Conservation (phyloP, 805 yeast genomes). For the Lipomyces japonicus region DNA sequence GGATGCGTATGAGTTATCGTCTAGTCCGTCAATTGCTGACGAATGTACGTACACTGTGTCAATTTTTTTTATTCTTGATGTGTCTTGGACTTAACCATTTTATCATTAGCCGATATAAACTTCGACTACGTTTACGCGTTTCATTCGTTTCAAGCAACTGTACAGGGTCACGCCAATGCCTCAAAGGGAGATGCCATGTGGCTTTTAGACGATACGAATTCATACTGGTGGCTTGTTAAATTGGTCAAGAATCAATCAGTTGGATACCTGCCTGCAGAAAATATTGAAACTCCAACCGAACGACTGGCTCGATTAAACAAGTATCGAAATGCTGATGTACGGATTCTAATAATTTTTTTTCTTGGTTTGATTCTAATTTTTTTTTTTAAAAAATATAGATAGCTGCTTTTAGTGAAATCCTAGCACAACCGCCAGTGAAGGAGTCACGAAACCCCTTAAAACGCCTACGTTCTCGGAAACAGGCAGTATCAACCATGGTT, state of each 20-base stretch:
- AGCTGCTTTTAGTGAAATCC: background rate
- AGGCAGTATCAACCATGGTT: background rate
- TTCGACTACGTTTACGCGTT: conserved; percentile 82
- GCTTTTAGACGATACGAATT: conserved; percentile 80
- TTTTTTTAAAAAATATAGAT: no score
- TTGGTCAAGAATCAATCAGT: conserved; percentile 57
- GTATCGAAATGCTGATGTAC: conserved; percentile 75
- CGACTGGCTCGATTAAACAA: conserved; percentile 87
- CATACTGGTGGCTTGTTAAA: conserved; percentile 94
- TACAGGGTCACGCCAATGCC: conserved; percentile 83
- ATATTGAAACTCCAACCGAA: conserved; percentile 86
- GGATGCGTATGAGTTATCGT: conserved; percentile 48
- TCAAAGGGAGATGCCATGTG: conserved; percentile 76
- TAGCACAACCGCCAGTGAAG: conserved; percentile 1
- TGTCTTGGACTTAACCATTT: background rate
- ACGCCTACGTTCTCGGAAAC: conserved; percentile 9
- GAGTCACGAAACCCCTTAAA: conserved; percentile 12
- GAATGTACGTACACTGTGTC: conserved; percentile 38
- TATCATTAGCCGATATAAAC: conserved; percentile 59
- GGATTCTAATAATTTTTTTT: background rate
- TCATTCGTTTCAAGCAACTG: conserved; percentile 86
- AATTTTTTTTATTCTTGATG: background rate
- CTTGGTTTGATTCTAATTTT: background rate
- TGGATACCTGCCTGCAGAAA: conserved; percentile 96
- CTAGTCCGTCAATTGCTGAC: conserved; percentile 54